Evolutionary conservation across 1,284 basidiomycete genomes (phyloP).

Genomic region (Moesziomyces sp.): DNA sequence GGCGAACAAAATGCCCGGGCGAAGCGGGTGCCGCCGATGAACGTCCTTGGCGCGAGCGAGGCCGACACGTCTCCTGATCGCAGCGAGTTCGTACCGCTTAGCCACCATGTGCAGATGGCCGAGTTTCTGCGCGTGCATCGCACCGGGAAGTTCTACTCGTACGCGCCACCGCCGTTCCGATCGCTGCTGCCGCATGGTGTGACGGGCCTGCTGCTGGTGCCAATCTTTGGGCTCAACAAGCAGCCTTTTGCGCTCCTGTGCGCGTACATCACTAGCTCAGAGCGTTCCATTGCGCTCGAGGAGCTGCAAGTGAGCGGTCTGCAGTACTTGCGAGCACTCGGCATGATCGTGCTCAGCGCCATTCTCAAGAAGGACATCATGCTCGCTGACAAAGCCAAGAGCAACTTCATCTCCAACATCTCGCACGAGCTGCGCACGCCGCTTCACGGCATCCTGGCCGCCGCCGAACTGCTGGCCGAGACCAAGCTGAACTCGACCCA

Average conservation of each 20-base stretch:
- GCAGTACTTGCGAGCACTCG: constrained; percentile 86
- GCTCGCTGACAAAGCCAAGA: constrained; percentile 88
- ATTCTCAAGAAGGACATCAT: constrained; percentile 92
- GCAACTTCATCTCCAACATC: constrained; percentile 90
- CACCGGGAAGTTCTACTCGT: constrained; percentile 56
- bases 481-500: constrained; percentile 84
- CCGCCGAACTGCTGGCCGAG: constrained; percentile 86
- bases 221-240: constrained; percentile 92
- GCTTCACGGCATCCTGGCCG: constrained; percentile 77
- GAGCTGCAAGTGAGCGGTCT: constrained; percentile 77
- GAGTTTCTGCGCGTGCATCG: constrained; percentile 58
- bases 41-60: constrained; percentile 60
- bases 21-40: constrained; percentile 60
- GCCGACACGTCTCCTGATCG: constrained; percentile 35
- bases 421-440: constrained; percentile 79
- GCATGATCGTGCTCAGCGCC: constrained; percentile 92
- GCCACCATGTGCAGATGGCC: constrained; percentile 58
- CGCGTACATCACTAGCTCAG: constrained; percentile 82
- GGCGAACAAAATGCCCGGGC: constrained; percentile 26
- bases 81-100: constrained; percentile 52
- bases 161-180: constrained; percentile 55
- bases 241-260: constrained; percentile 89
- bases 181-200: constrained; percentile 57
- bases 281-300: constrained; percentile 83
- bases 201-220: constrained; percentile 70